phyloP scores from a whole-genome alignment of 345 rosid genomes.

The Hibiscus tridactylites region DNA sequence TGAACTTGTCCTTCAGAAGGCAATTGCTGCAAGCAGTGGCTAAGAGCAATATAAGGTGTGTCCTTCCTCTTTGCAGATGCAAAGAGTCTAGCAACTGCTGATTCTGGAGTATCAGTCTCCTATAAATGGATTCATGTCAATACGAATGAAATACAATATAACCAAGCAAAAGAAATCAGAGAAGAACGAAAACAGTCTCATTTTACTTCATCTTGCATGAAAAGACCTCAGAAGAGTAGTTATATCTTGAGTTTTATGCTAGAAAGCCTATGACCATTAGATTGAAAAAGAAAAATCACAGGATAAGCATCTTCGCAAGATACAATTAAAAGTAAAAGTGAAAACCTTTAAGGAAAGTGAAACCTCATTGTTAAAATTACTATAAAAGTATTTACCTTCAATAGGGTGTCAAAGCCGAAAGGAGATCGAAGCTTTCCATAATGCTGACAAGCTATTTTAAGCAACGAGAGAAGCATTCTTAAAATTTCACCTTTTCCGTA shows the following conservation, averaged over 20 bases:
- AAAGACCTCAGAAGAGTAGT: too few relatives aligned
- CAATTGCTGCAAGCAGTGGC: constrained; percentile 68
- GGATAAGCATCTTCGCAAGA: not conserved
- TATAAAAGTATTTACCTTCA: constrained; percentile 41
- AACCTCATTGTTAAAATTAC: not conserved
- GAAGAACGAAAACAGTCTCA: too few relatives aligned
- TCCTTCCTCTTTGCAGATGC: constrained; percentile 64
- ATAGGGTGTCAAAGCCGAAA: constrained; percentile 55
- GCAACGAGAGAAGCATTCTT: constrained; percentile 76
- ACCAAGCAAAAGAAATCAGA: not conserved
- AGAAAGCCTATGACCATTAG: not conserved
- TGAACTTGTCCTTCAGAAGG: constrained; percentile 81
- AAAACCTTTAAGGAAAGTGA: not conserved
- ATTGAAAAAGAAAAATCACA: not conserved
- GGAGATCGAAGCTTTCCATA: constrained; percentile 96
- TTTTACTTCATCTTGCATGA: too few relatives aligned
- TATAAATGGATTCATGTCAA: constrained; percentile 19
- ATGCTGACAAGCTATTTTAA: constrained; percentile 81
- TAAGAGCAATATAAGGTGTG: constrained; percentile 42
- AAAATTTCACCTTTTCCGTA: constrained; percentile 47
- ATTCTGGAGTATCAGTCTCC: constrained; percentile 81
- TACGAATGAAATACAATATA: constrained; percentile 4
- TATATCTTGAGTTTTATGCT: too few relatives aligned
- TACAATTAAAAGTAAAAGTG: not conserved
- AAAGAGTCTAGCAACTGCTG: constrained; percentile 89